Evolutionary conservation across 768 basidiomycete genomes (phyloP).

Genomic region (Trametes gibbosa): DNA sequence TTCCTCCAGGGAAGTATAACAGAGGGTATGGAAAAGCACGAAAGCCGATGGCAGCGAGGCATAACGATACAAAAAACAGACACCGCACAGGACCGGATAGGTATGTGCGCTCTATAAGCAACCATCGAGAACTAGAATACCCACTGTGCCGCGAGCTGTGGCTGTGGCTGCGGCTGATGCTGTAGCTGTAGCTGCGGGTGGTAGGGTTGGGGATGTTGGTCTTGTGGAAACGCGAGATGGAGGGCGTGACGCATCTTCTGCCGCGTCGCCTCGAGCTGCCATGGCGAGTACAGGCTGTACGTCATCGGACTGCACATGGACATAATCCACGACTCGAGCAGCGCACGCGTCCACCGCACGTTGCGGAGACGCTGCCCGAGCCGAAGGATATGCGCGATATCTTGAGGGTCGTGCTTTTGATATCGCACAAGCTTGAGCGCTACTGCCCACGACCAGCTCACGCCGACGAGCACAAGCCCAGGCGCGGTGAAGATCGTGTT

Average conservation of each 20-base stretch:
- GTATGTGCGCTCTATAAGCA: neutral
- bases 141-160: neutral
- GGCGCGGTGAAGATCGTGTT: conserved; percentile 58
- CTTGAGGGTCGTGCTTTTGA: conserved; percentile 56
- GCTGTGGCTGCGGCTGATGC: neutral
- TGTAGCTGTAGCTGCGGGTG: neutral
- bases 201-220: neutral
- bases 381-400: conserved; percentile 67
- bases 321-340: conserved; percentile 57
- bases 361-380: conserved; percentile 53
- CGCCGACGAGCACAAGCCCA: conserved; percentile 56
- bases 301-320: conserved; percentile 64
- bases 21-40: neutral
- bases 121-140: neutral
- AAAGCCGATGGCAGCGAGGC: neutral
- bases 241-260: conserved; percentile 57
- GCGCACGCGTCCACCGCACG: conserved; percentile 51
- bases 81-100: neutral
- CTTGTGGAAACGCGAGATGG: conserved; percentile 15
- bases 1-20: conserved; percentile 7
- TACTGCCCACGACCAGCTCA: conserved; percentile 70
- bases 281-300: conserved; percentile 47
- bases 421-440: conserved; percentile 73
- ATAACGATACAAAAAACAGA: conserved; percentile 17
- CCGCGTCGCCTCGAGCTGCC: conserved; percentile 44